Percentiles rank a stretch among this genome's conserved stretches.
Evolutionary conservation across 208 protist genomes (phyloP).

Genomic region (Leishmania amazonensis): DNA sequence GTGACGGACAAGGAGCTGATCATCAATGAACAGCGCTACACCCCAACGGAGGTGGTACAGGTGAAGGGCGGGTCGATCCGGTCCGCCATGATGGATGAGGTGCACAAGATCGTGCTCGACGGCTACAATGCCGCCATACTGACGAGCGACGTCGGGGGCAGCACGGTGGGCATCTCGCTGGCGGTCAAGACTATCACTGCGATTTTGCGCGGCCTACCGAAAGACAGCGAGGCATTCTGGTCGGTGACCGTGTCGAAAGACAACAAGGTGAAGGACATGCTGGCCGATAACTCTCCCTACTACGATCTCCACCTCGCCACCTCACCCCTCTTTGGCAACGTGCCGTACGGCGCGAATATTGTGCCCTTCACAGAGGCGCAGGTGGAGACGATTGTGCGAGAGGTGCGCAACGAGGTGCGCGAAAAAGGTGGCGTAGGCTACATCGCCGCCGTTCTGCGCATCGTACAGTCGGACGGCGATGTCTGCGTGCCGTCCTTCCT

Average conservation of each 20-base stretch:
- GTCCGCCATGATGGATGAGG: conserved; percentile 32
- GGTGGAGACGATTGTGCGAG: conserved; percentile 39
- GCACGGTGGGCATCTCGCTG: conserved; percentile 44
- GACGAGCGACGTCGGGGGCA: conserved; percentile 34
- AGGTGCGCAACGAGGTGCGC: conserved; percentile 32
- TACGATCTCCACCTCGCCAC: conserved; percentile 44
- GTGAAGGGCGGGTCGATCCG: conserved; percentile 35
- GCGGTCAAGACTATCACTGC: conserved; percentile 23
- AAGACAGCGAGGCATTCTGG: conserved; percentile 48
- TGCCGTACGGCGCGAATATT: conserved; percentile 35
- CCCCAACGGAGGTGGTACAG: conserved; percentile 37
- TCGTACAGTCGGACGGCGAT: conserved; percentile 44
- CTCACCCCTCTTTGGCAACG: conserved; percentile 64
- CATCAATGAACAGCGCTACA: conserved; percentile 17
- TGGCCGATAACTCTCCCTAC: conserved; percentile 44
- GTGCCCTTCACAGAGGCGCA: conserved; percentile 22
- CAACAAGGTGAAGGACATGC: conserved; percentile 49
- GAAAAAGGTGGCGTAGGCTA: conserved; percentile 34
- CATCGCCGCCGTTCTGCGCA: conserved; percentile 32
- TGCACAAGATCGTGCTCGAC: conserved; percentile 30
- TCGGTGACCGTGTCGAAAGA: conserved; percentile 41
- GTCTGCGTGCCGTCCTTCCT: conserved; percentile 57
- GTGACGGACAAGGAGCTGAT: conserved; percentile 25
- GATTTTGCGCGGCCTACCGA: conserved; percentile 27
- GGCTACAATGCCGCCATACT: conserved; percentile 60